phyloP scores from a whole-genome alignment of 495 filamentous ascomycete species.

The Amniculicola lignicola region DNA sequence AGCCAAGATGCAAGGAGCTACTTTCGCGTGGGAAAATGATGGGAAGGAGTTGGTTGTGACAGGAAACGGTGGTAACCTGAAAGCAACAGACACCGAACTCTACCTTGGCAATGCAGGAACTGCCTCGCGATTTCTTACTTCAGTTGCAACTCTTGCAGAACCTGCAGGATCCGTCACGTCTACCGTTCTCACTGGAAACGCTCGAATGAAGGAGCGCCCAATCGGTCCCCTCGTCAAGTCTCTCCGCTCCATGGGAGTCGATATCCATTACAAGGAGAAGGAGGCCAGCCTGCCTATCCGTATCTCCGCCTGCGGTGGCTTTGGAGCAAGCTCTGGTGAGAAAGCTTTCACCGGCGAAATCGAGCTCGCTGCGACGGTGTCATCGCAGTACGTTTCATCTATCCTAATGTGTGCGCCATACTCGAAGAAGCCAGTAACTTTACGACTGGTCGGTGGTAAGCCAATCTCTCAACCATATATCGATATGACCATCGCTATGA shows the following conservation, averaged over 20 bases:
- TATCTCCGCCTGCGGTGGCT: constrained; percentile 76
- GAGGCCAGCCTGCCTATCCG: constrained; percentile 77
- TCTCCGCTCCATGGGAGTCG: constrained; percentile 76
- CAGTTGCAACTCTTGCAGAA: constrained; percentile 79
- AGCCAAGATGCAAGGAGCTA: constrained; percentile 77
- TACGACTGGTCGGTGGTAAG: constrained; percentile 87
- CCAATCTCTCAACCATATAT: constrained; percentile 97
- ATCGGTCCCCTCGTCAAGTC: constrained; percentile 94
- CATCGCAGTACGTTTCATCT: constrained; percentile 96
- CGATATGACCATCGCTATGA: constrained; percentile 98
- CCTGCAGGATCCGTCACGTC: constrained; percentile 55
- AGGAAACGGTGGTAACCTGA: constrained; percentile 81
- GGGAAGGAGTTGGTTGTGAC: constrained; percentile 85
- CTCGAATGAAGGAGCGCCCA: constrained; percentile 92
- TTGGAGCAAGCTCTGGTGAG: constrained; percentile 61
- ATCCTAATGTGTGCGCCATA: constrained; percentile 96
- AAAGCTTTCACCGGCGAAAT: constrained; percentile 56
- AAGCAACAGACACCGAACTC: constrained; percentile 69
- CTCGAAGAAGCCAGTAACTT: constrained; percentile 86
- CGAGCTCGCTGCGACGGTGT: constrained; percentile 87
- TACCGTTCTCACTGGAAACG: constrained; percentile 88
- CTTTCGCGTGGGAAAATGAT: constrained; percentile 90
- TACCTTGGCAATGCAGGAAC: constrained; percentile 98
- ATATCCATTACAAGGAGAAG: constrained; percentile 77
- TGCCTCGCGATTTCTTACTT: constrained; percentile 91